Conservation (phyloP, 139 green algal species). For the Closterium sp. region DNA sequence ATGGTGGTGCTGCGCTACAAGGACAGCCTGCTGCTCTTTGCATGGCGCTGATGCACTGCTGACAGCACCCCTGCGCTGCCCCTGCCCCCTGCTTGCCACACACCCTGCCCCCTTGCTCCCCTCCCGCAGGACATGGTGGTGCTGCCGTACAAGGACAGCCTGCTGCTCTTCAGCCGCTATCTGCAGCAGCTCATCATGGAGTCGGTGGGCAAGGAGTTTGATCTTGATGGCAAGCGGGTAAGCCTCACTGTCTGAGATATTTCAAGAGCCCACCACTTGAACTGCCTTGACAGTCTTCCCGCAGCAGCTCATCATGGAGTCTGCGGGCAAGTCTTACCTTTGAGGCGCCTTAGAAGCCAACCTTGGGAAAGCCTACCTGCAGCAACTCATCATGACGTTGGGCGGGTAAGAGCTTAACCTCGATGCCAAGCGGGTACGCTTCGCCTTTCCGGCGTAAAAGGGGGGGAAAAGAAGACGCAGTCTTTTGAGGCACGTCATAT, state of each 20-base stretch:
- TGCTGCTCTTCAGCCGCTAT: constrained; percentile 38
- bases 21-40: not conserved
- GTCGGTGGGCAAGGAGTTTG: constrained; percentile 41
- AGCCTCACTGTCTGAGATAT: too few species aligned
- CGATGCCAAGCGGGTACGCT: constrained; percentile 22
- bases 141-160: constrained; percentile 49
- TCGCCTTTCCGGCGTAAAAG: too few species aligned
- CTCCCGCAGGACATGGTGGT: constrained; percentile 41
- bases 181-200: constrained; percentile 48
- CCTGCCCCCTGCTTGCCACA: not conserved
- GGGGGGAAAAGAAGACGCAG: too few species aligned
- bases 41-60: too few species aligned
- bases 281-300: too few species aligned
- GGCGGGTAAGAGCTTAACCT: constrained; percentile 33
- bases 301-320: constrained; percentile 44
- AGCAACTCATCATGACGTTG: constrained; percentile 36
- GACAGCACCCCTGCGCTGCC: not conserved
- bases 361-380: too few species aligned
- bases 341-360: too few species aligned
- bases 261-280: too few species aligned
- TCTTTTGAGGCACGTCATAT: too few species aligned
- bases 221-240: constrained; percentile 42
- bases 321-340: constrained; percentile 34
- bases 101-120: not conserved
- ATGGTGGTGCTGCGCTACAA: constrained; percentile 3